Conservation (phyloP, 192 early-diverging fungal species). For the Lunasporangiospora selenospora region DNA sequence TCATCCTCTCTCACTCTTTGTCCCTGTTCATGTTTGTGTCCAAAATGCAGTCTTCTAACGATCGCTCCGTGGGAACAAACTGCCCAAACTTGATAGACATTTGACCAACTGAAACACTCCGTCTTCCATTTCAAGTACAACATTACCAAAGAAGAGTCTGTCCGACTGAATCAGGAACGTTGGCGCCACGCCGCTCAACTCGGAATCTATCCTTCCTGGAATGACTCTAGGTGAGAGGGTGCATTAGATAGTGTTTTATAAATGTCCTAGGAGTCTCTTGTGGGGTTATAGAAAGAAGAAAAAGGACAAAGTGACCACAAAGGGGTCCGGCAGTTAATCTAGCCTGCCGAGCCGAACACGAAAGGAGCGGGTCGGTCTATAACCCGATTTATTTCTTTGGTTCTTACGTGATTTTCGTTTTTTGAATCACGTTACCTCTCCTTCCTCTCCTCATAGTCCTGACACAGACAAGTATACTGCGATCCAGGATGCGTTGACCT, state of each 20-base stretch:
- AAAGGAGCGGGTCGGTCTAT: too few relatives aligned
- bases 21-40: background rate
- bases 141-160: slow-evolving; percentile 11
- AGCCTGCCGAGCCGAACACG: too few relatives aligned
- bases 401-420: background rate
- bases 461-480: background rate
- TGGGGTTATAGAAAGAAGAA: too few relatives aligned
- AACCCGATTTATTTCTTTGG: background rate
- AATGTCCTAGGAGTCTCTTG: too few relatives aligned
- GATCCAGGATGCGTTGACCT: slow-evolving; percentile 10
- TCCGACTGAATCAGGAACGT: slow-evolving; percentile 9
- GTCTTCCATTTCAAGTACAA: slow-evolving; percentile 22
- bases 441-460: too few relatives aligned
- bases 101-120: slow-evolving; percentile 12
- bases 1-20: background rate
- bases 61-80: background rate
- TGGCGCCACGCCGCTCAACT: background rate
- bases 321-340: too few relatives aligned
- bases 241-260: too few relatives aligned
- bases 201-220: slow-evolving; percentile 6
- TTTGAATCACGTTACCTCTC: background rate
- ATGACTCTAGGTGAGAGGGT: slow-evolving; percentile 1
- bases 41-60: background rate
- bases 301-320: too few relatives aligned
- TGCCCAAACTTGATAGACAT: background rate